Base-by-base conservation (phyloP, 495 filamentous ascomycete genomes). In the Haplographium delicatum region DNA sequence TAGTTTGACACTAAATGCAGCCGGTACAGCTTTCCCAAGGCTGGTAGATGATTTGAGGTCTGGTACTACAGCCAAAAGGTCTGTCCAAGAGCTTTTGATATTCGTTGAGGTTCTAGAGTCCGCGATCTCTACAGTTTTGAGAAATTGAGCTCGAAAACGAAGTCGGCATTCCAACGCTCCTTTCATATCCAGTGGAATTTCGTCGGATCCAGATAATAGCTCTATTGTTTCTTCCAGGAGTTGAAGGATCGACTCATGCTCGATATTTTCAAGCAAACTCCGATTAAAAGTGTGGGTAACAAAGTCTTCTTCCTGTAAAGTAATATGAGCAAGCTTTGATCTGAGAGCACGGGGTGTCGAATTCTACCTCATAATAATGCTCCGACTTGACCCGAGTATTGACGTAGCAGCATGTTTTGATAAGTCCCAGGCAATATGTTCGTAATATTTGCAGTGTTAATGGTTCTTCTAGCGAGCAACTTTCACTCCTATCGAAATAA, bases 251-350 rank as follows among this genome's bases (percentile, higher is more conserved):
- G 78, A 70, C 4, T 71, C 66, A 5, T 65, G 59, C 25, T 81
- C 73, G 30, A 91, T 73, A 4, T 74, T 65, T 28, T 82, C 77
- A 23, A 97, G 68, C 0, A 99, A 74, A 34, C 74, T 76, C 23
- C 91, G 79, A 54, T 89, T 84, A 63, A 91, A 97, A 0, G 91
- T 80, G 63, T 94, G 89, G 3, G 86, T 88, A 19, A 90, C 86
- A 57, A 97, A 96, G 59, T 98, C 93, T 68, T 98, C 93, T 69
- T 98, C 93, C 86, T 94, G 48, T 37, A 45, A 18, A 31, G 22
- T 26, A 8, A 26, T 15, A 20, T 53, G 13, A 53, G 49, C 27
- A 27, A 28, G 25, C 8, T 30, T 30, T 4, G 11, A 34, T 30
- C 23, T 19, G 11, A 23, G 18, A 5, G 16, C 5, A 5, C 13